phyloP scores from a whole-genome alignment of 2,329 filamentous ascomycete species.

The Reticulascus tulasneorum region DNA sequence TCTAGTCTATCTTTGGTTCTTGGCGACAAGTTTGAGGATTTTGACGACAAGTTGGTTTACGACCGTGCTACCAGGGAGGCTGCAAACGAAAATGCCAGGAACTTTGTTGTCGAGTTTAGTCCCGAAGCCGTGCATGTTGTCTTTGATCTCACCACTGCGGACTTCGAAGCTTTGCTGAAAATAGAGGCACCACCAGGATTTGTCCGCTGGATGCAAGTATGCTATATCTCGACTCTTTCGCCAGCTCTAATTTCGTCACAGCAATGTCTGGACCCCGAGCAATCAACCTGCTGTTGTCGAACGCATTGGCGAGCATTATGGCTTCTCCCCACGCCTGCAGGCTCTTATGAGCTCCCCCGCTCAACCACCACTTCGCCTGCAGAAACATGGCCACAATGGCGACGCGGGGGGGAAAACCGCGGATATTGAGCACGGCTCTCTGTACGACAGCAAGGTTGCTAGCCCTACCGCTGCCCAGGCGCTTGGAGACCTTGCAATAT shows the following conservation, averaged over 20 bases:
- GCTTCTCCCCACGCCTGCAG: constrained; percentile 63
- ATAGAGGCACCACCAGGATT: constrained; percentile 16
- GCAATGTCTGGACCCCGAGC: constrained; percentile 68
- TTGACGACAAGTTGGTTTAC: constrained; percentile 49
- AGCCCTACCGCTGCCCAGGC: neutral
- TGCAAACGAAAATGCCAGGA: constrained; percentile 37
- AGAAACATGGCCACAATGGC: no score
- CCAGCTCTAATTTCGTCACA: constrained; percentile 22
- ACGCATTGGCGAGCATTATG: constrained; percentile 57
- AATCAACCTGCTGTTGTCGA: constrained; percentile 52
- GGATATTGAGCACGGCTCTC: neutral
- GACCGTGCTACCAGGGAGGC: constrained; percentile 36
- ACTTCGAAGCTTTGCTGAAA: constrained; percentile 35
- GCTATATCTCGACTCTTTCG: constrained; percentile 6
- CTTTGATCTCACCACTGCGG: constrained; percentile 43
- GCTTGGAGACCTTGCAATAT: constrained; percentile 28
- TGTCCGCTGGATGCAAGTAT: constrained; percentile 65
- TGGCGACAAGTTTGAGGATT: constrained; percentile 40
- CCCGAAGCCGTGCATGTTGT: constrained; percentile 51
- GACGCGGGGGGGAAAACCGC: constrained; percentile 13
- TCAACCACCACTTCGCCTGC: neutral
- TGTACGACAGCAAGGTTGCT: neutral
- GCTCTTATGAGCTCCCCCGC: constrained; percentile 55
- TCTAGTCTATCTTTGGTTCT: no score
- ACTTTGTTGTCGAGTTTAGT: constrained; percentile 65